A percentile compares a stretch with the other conserved stretches of the same genome.
phyloP scores from a whole-genome alignment of 345 rosid species.

The Nephelium lappaceum region DNA sequence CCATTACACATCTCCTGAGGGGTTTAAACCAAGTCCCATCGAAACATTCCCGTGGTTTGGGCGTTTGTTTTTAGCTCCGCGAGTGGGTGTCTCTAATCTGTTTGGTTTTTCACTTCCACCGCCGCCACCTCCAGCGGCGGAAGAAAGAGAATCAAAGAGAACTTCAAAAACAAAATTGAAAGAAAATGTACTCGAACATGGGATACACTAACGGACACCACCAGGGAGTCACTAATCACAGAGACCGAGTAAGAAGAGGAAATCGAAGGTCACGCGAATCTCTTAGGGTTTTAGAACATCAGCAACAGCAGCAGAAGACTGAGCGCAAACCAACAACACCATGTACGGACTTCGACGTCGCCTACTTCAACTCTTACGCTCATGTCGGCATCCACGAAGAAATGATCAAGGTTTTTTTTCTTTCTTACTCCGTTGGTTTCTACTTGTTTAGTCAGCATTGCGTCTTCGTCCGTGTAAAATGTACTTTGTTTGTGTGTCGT shows the following conservation, averaged over 20 bases:
- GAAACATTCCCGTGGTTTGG: background rate
- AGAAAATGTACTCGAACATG: conserved; percentile 51
- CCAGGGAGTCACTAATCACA: conserved; percentile 37
- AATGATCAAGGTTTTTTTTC: conserved; percentile 74
- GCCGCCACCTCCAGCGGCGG: background rate
- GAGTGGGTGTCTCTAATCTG: background rate
- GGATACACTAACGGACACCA: conserved; percentile 59
- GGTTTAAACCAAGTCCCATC: background rate
- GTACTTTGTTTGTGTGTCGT: background rate
- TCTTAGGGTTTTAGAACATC: conserved; percentile 50
- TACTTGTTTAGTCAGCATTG: background rate
- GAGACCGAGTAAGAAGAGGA: conserved; percentile 41
- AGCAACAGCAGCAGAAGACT: conserved; percentile 28
- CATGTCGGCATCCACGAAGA: conserved; percentile 96
- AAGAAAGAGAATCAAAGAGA: background rate
- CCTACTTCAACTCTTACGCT: conserved; percentile 87
- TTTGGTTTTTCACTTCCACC: background rate
- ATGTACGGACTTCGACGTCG: conserved; percentile 86
- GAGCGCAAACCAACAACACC: conserved; percentile 51
- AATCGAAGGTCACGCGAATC: conserved; percentile 45
- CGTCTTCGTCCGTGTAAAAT: background rate
- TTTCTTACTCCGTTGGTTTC: background rate
- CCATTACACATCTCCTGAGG: background rate
- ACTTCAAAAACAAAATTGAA: background rate
- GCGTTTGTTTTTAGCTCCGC: background rate